Base-by-base conservation (phyloP, 257 asterid species). In the Perilla frutescens region DNA sequence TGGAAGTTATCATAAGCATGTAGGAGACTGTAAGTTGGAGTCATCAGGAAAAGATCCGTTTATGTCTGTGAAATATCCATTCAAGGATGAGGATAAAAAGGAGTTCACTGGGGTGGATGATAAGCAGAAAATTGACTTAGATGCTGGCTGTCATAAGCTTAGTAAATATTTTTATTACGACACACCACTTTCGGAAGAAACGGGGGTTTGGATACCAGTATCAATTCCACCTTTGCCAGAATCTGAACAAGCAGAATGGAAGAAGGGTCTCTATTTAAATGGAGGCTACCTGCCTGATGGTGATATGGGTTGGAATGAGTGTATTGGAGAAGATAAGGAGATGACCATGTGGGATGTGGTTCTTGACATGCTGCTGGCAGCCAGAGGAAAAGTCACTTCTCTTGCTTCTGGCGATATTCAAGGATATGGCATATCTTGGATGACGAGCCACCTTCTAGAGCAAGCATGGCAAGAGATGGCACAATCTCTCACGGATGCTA, bases 291-390 rank as follows among this genome's bases (percentile, higher is more conserved):
- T 84, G 72, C 90, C 90, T 40, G 90, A 83, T 34, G 81, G 84
- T n/a, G 91, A 83, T 62, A 34, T 67, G 62, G 89, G 87, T 44
- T 84, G 88, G 91, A 78, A 79, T 58, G 84, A 84, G 72, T 77
- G 64, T 64, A 57, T 72, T 7, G 87, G 89, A 13, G 90, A 84
- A 81, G 96, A 84, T 58, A 87, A 81, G 77, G 93, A 86, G 82
- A 70, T 89, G 83, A 89, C 96, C 44, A 84, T 89, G 96, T 89
- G 96, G 96, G 93, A 89, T 60, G 90, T 89, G 62, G 85, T 89
- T 51, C 85, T 83, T 20, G 96, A 89, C 73, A 84, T 89, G 87
- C 55, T 89, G 78, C 85, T 87, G 7, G 84, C 85, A 41, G 93
- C 90, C 57, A 70, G 87, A 76, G 96, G 96, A 26, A 87, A 83